Evolutionary conservation across 345 rosid species (phyloP).

Genomic region (Citrus glauca): DNA sequence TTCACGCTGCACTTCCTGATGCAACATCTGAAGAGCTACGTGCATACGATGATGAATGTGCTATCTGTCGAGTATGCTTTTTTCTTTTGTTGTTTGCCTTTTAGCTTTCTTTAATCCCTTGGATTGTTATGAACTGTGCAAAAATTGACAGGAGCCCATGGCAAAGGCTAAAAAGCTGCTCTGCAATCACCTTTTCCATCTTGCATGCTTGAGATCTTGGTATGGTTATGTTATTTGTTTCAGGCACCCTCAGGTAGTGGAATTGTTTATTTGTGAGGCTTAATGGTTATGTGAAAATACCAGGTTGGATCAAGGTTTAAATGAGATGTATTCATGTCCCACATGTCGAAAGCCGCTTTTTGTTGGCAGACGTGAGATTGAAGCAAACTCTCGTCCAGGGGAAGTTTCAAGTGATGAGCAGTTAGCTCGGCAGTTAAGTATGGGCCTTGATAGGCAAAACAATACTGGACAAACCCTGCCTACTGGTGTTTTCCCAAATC

Average conservation of each 20-base stretch:
- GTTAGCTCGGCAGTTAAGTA: slow-evolving; percentile 67
- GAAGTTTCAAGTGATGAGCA: slow-evolving; percentile 72
- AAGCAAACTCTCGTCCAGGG: slow-evolving; percentile 35
- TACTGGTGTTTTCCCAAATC: slow-evolving; percentile 68
- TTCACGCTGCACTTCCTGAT: slow-evolving; percentile 99
- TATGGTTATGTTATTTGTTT: slow-evolving; percentile 26
- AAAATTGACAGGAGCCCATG: slow-evolving; percentile 88
- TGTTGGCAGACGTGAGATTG: slow-evolving; percentile 60
- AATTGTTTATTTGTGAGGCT: slow-evolving; percentile 8
- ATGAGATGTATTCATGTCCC: slow-evolving; percentile 89
- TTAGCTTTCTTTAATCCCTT: slow-evolving; percentile 9
- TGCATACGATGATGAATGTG: slow-evolving; percentile 96
- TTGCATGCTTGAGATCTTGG: slow-evolving; percentile 99
- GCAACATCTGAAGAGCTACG: slow-evolving; percentile 86
- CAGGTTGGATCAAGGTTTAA: slow-evolving; percentile 99
- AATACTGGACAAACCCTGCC: slow-evolving; percentile 45
- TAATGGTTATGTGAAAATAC: slow-evolving; percentile 27
- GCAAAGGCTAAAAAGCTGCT: slow-evolving; percentile 91
- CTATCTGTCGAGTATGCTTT: slow-evolving; percentile 88
- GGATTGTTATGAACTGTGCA: slow-evolving; percentile 21
- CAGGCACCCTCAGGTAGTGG: slow-evolving; percentile 2
- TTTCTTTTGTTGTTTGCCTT: slow-evolving; percentile 7
- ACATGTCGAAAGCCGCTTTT: slow-evolving; percentile 98
- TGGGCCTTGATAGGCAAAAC: slow-evolving; percentile 59
- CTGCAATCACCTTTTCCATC: slow-evolving; percentile 95